Base-by-base conservation (phyloP, 352 stramenopile genomes). In the Phytophthora quininea region DNA sequence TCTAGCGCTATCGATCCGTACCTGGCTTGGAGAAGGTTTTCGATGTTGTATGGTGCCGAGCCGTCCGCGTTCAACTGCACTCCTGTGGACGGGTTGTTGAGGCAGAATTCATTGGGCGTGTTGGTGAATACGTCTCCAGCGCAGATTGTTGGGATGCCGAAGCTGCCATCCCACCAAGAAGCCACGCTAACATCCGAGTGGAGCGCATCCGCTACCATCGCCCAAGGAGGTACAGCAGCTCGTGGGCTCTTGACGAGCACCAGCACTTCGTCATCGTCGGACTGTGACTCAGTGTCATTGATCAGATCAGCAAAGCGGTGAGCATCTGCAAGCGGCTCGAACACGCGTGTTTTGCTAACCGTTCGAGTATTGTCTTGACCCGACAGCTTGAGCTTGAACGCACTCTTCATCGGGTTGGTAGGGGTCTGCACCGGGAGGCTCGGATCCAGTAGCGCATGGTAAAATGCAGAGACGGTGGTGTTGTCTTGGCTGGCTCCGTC, bases 121-220 rank as follows among this genome's bases (percentile, higher is more conserved):
- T 64, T 62, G 8, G 51, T 71, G 35, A 79, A 95, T 6, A 80
- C 62, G 40, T 95, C 86, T 8, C 84, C 85, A 3, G 82, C 86
- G 46, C 86, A 95, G 43, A 95, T 85, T 40, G 73, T 92, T 1
- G 86, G 84, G 33, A 89, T 91, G 1, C 86, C 86, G 32, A 79
- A 91, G 52, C 72, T 80, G 8, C 79, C 79, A 53, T 95, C 86
- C 86, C 84, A 93, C 86, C 86, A 95, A 30, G 81, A 88, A 12
- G 86, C 86, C 29, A 93, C 84, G 57, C 86, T 95, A 43, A 95
- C 43, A 54, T 95, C 86, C 1, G 78, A 83, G 30, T 71, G 67
- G 4, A 93, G 58, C 38, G 72, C 61, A 3, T 85, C 74, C 1
- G 84, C 74, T 12, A 90, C 66, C n/a, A 95, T 53, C 5, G 76